A percentile compares a stretch with the other conserved stretches of the same genome.
These are phyloP conservation scores for Beauveria scarabaeidicola DNA, from an alignment of 2,329 filamentous ascomycete genomes.

Conservation along the genomic window DNA sequence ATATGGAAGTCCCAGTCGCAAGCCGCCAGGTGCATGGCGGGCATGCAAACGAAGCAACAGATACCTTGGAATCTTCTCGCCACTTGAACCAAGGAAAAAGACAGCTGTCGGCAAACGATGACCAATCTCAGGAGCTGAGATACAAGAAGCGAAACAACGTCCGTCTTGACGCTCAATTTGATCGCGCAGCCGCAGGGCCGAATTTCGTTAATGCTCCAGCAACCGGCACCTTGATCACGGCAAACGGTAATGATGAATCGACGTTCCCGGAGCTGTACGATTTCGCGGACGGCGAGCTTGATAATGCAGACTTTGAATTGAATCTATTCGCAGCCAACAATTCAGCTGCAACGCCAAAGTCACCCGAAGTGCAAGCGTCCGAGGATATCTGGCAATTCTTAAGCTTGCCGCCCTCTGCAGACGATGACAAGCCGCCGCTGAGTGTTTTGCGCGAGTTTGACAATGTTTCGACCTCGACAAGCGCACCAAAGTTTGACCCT, in stretches of 20 bases:
- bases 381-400: background rate
- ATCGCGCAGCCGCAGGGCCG: background rate
- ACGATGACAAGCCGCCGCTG: slow-evolving; percentile 17
- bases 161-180: background rate
- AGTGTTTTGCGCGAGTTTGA: slow-evolving; percentile 23
- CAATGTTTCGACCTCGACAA: slow-evolving; percentile 25
- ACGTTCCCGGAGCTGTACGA: background rate
- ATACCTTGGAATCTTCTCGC: no score
- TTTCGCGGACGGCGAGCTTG: background rate
- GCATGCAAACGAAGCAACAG: background rate
- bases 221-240: background rate
- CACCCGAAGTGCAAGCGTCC: background rate
- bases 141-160: background rate
- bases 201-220: background rate
- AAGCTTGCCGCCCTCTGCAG: background rate
- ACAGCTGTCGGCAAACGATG: background rate
- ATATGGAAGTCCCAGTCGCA: background rate
- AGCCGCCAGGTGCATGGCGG: no score
- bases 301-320: background rate
- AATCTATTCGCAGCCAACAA: background rate
- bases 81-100: background rate
- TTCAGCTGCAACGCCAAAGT: background rate
- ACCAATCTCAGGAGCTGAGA: background rate
- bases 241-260: background rate
- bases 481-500: slow-evolving; percentile 27